phyloP scores from a whole-genome alignment of 345 rosid species.

The Xanthoceras sorbifolium region DNA sequence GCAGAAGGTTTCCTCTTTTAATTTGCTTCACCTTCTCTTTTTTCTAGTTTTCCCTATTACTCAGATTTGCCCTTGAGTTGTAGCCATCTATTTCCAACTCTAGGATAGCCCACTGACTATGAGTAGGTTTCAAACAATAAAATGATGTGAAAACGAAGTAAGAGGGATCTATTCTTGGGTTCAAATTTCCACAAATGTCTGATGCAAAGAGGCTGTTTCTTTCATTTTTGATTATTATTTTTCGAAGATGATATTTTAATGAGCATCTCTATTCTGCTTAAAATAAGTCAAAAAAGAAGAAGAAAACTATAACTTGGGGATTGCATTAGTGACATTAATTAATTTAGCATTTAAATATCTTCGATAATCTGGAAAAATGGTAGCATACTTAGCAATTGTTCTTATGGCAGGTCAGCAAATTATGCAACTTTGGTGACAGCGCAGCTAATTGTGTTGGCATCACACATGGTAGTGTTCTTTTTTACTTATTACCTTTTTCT shows the following conservation, averaged over 20 bases:
- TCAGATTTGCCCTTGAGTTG: neutral
- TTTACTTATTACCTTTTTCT: conserved; percentile 20
- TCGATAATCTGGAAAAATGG: neutral
- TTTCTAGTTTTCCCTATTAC: neutral
- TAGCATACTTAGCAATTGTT: neutral
- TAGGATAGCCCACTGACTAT: neutral
- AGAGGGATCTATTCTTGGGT: neutral
- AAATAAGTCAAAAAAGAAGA: neutral
- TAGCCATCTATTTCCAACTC: neutral
- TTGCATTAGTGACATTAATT: neutral
- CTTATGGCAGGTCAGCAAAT: conserved; percentile 63
- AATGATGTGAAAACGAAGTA: neutral
- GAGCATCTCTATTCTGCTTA: neutral
- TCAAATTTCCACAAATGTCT: neutral
- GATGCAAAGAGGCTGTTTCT: neutral
- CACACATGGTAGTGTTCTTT: conserved; percentile 70
- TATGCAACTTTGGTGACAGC: conserved; percentile 84
- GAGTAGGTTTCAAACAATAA: neutral
- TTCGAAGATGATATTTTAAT: neutral
- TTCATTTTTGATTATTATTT: neutral
- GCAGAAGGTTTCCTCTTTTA: neutral
- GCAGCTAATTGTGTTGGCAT: conserved; percentile 80
- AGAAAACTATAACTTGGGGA: neutral
- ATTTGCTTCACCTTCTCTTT: neutral
- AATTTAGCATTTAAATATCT: neutral